Conservation (phyloP, 495 filamentous ascomycete species). For the Chlorociboria aeruginascens region DNA sequence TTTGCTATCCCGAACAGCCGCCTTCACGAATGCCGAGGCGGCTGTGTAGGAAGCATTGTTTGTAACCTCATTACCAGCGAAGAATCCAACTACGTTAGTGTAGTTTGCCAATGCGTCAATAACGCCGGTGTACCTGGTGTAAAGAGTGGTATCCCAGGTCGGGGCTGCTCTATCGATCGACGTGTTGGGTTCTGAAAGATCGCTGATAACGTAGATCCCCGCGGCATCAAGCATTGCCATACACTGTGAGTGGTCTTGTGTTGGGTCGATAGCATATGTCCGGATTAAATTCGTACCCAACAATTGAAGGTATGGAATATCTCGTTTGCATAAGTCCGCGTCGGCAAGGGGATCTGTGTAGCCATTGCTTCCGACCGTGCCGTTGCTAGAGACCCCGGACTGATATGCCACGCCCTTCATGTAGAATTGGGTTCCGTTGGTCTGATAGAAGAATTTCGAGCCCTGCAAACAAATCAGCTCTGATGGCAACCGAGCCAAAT, state of each 20-base stretch:
- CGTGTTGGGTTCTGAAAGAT: slow-evolving; percentile 42
- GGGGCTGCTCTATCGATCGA: slow-evolving; percentile 49
- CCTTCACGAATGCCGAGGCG: slow-evolving; percentile 58
- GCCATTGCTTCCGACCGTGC: slow-evolving; percentile 8
- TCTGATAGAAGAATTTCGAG: slow-evolving; percentile 54
- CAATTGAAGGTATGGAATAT: slow-evolving; percentile 47
- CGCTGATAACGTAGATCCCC: slow-evolving; percentile 64
- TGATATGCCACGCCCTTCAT: slow-evolving; percentile 62
- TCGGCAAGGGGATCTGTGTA: slow-evolving; percentile 45
- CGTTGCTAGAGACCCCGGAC: slow-evolving; percentile 24
- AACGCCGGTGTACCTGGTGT: slow-evolving; percentile 49
- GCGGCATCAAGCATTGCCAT: slow-evolving; percentile 56
- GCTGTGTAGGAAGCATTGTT: slow-evolving; percentile 44
- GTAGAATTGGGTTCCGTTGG: slow-evolving; percentile 54
- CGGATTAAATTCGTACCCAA: slow-evolving; percentile 54
- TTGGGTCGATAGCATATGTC: slow-evolving; percentile 49
- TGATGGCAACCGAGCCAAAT: background rate
- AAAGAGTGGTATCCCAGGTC: slow-evolving; percentile 44
- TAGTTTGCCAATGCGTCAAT: slow-evolving; percentile 52
- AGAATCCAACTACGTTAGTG: slow-evolving; percentile 61
- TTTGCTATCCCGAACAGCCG: slow-evolving; percentile 63
- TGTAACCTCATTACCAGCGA: slow-evolving; percentile 61
- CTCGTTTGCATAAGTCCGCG: slow-evolving; percentile 39
- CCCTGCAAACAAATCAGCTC: slow-evolving; percentile 8
- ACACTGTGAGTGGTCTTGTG: slow-evolving; percentile 47